Conservation (phyloP, 179 eudicot species). For the Vitellaria paradoxa region DNA sequence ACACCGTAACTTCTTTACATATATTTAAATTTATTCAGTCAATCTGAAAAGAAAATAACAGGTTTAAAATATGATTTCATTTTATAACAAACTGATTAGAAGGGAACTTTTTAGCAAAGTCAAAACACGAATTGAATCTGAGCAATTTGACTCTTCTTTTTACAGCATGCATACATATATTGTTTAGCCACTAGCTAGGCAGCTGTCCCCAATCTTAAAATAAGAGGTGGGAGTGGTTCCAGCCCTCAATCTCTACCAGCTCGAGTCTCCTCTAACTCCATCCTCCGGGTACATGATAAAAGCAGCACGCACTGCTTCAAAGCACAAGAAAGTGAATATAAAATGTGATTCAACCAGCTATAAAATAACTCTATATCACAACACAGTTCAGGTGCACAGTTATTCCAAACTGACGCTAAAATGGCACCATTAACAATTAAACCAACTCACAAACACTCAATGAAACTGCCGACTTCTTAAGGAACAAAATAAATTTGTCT, state of each 20-base stretch:
- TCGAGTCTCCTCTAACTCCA: slow-evolving; percentile 71
- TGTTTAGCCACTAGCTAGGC: no score
- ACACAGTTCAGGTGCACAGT: background rate
- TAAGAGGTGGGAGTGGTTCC: no score
- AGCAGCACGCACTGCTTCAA: background rate
- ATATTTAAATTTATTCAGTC: no score
- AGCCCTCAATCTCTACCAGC: slow-evolving; percentile 69
- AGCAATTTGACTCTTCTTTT: no score
- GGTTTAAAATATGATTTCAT: no score
- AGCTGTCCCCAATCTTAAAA: no score
- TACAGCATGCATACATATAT: no score
- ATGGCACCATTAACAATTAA: background rate
- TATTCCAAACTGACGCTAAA: background rate
- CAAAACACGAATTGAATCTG: no score
- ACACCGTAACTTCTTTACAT: no score
- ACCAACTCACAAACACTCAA: background rate
- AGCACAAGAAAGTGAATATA: background rate
- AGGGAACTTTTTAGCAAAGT: no score
- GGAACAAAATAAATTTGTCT: background rate
- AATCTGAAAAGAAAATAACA: no score
- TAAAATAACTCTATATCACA: background rate
- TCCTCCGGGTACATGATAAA: slow-evolving; percentile 16
- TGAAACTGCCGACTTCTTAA: background rate
- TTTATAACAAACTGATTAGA: no score
- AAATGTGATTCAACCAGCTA: background rate